A percentile compares a stretch with the other conserved stretches of the same genome.
Conservation (phyloP, 345 rosid species). For the Iberis pinnata region DNA sequence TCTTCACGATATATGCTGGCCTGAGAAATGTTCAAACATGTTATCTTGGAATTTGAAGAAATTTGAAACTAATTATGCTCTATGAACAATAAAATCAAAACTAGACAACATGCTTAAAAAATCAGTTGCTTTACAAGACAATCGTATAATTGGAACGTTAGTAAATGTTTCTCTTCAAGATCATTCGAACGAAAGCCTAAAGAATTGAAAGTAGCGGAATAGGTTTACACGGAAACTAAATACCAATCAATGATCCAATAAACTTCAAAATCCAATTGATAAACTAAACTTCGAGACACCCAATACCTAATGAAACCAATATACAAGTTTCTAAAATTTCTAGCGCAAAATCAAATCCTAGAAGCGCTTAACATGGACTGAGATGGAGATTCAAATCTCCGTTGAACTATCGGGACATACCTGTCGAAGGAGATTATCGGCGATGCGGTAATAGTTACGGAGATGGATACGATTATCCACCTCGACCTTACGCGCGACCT, state of each 20-base stretch:
- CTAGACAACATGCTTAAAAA: neutral
- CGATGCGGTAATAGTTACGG: slow-evolving; percentile 71
- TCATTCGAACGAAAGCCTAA: too few species aligned
- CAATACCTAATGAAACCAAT: slow-evolving; percentile 1
- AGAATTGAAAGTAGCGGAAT: too few species aligned
- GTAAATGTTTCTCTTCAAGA: too few species aligned
- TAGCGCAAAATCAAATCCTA: slow-evolving; percentile 5
- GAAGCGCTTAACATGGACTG: neutral
- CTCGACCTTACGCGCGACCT: slow-evolving; percentile 54
- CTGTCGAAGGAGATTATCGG: slow-evolving; percentile 91
- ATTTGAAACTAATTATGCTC: neutral
- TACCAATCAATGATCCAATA: too few species aligned
- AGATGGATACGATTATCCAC: slow-evolving; percentile 83
- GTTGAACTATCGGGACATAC: slow-evolving; percentile 25
- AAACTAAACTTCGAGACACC: neutral
- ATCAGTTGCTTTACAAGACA: neutral
- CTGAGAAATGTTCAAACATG: slow-evolving; percentile 33
- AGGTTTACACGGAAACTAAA: slow-evolving; percentile 7
- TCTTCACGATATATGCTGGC: slow-evolving; percentile 75
- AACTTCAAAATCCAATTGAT: too few species aligned
- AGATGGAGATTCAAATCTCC: slow-evolving; percentile 9
- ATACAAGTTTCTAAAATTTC: slow-evolving; percentile 6
- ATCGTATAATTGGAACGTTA: neutral
- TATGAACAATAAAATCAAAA: slow-evolving; percentile 7
- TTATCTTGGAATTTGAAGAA: neutral